phyloP scores from a whole-genome alignment of 108 stramenopile genomes.

The Hondaea fermentalgiana region DNA sequence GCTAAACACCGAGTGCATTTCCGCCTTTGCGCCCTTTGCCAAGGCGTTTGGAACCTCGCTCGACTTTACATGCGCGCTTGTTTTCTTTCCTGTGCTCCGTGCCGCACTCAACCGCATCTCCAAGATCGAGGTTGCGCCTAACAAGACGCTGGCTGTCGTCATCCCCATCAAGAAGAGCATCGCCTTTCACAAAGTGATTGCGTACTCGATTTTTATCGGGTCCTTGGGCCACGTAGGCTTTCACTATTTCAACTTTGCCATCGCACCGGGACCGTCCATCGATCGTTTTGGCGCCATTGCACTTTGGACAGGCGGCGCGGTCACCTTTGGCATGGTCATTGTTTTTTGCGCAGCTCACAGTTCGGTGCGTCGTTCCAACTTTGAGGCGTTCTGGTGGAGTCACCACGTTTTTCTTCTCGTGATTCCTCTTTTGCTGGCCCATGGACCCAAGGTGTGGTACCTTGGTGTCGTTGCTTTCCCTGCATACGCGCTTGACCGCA shows the following conservation, averaged over 20 bases:
- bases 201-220: constrained; percentile 20
- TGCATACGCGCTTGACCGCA: constrained; percentile 24
- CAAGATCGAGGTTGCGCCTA: background rate
- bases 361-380: constrained; percentile 23
- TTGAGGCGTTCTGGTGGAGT: constrained; percentile 34
- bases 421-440: constrained; percentile 25
- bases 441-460: constrained; percentile 35
- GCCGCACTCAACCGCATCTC: background rate
- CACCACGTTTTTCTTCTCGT: constrained; percentile 38
- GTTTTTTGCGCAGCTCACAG: constrained; percentile 30
- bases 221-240: constrained; percentile 25
- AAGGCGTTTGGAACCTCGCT: background rate
- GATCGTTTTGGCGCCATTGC: constrained; percentile 22
- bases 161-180: constrained; percentile 38
- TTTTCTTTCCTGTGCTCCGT: background rate
- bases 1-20: background rate
- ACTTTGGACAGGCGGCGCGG: constrained; percentile 26
- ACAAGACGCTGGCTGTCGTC: constrained; percentile 24
- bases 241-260: constrained; percentile 28
- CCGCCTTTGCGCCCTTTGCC: background rate
- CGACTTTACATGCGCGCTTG: background rate
- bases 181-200: constrained; percentile 40
- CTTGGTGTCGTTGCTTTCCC: constrained; percentile 23
- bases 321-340: constrained; percentile 31
- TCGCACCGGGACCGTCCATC: background rate